Base-by-base conservation (phyloP, 805 yeast species). In the Pichia nakasei region DNA sequence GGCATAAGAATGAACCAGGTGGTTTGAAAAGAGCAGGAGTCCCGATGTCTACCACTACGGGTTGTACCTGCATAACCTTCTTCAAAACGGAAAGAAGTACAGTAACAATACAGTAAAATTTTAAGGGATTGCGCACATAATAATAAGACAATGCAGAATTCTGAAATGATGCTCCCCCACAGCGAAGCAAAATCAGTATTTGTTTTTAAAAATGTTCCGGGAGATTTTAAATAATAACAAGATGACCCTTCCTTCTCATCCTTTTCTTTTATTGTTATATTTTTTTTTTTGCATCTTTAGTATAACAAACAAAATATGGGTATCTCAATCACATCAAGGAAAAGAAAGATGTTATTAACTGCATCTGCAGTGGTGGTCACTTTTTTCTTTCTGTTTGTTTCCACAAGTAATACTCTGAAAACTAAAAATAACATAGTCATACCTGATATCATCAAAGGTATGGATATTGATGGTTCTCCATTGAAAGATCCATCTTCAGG, bases 331-430 rank as follows among this genome's bases (percentile, higher is more conserved):
- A 41, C 45, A 15, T 52, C 60, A 9, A 53, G 74, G 52, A 69
- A 66, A 51, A 65, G 62, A 31, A 58, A 73, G 47, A 56, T 67
- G 22, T 50, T 69, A n/a, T 66, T 65, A 9, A 55, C 71, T 19
- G 67, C 75, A 17, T 68, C 73, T 4, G 52, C 67, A 33, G 55
- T 66, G 6, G 51, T 72, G 19, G 54, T 68, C 3, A 44, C 68
- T 7, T 51, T 72, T 9, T 58, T 29, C 13, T 15, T 29, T 8
- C 17, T 29, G 6, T 29, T 29, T 12, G 15, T 29, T 13, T 13
- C 32, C 6, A 29, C 32, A 29, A 29, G 15, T 15, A 29, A 15
- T 29, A 29, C 32, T 8, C 17, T 29, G 17, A 29, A 15, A 29
- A 29, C 32, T 13, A 29, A 12, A 29, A 15, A 29, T 29, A 29